Conservation (phyloP, 2,329 filamentous ascomycete genomes). For the Atkinsonella texensis region DNA sequence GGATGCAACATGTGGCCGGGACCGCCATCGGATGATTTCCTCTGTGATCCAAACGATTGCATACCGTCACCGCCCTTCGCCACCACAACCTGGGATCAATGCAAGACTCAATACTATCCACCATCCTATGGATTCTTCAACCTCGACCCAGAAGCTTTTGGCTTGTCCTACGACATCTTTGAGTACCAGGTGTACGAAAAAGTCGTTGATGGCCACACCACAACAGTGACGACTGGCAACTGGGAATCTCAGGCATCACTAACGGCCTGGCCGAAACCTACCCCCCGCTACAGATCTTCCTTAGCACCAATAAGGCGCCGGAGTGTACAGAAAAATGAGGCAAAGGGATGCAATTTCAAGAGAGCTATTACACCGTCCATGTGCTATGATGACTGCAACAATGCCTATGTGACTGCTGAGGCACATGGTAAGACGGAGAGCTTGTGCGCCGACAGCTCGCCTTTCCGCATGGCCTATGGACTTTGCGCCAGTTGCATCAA, state of each 20-base stretch:
- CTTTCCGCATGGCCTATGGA: slow-evolving; percentile 25
- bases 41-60: slow-evolving; percentile 35
- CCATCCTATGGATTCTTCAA: slow-evolving; percentile 47
- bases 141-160: slow-evolving; percentile 48
- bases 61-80: slow-evolving; percentile 26
- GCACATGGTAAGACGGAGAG: slow-evolving; percentile 30
- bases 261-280: slow-evolving; percentile 17
- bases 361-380: slow-evolving; percentile 30
- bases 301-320: background rate
- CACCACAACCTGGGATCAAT: slow-evolving; percentile 29
- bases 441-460: slow-evolving; percentile 32
- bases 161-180: slow-evolving; percentile 52
- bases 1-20: slow-evolving; percentile 40
- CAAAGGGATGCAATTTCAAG: slow-evolving; percentile 18
- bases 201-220: slow-evolving; percentile 23
- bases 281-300: background rate
- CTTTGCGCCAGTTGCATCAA: slow-evolving; percentile 33
- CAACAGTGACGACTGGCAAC: slow-evolving; percentile 41
- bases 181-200: slow-evolving; percentile 28
- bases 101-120: slow-evolving; percentile 38
- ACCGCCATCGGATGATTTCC: slow-evolving; percentile 31
- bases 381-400: slow-evolving; percentile 44
- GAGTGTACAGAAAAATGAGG: background rate
- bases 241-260: slow-evolving; percentile 40
- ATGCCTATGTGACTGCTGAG: slow-evolving; percentile 37